Percentiles rank a stretch among this genome's conserved stretches.
These are phyloP conservation scores for Aspergillus campestris DNA, from an alignment of 495 filamentous ascomycete species.

Conservation along the genomic window DNA sequence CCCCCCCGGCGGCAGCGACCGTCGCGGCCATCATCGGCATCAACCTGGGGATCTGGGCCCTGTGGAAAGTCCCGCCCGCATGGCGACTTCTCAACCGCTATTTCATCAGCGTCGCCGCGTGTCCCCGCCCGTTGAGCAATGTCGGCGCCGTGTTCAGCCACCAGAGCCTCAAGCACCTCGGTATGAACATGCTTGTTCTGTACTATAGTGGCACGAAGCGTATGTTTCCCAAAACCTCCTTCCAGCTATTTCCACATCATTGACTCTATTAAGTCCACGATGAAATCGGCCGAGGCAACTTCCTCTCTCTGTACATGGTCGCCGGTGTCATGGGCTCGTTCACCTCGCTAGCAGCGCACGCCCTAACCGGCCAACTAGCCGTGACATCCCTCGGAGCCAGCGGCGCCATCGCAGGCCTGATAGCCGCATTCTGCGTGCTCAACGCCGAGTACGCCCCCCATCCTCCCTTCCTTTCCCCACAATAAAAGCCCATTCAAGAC, in stretches of 20 bases:
- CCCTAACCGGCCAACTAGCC: constrained; percentile 42
- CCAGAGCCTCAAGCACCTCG: constrained; percentile 55
- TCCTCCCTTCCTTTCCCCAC: neutral
- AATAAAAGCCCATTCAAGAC: neutral
- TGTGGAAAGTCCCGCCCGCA: constrained; percentile 60
- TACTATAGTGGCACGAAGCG: constrained; percentile 50
- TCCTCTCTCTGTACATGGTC: constrained; percentile 68
- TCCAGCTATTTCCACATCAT: neutral
- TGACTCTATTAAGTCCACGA: constrained; percentile 55
- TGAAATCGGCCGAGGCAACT: constrained; percentile 76
- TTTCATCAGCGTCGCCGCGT: constrained; percentile 63
- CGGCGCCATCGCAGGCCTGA: constrained; percentile 59
- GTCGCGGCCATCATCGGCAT: constrained; percentile 53
- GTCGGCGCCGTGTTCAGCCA: constrained; percentile 76
- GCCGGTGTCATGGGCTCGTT: constrained; percentile 60
- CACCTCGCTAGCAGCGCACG: constrained; percentile 48
- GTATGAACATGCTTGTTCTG: constrained; percentile 59
- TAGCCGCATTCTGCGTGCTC: constrained; percentile 61
- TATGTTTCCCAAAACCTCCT: constrained; percentile 21
- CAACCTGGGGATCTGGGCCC: constrained; percentile 53
- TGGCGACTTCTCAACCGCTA: constrained; percentile 73
- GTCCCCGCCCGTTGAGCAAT: constrained; percentile 55
- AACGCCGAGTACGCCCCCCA: constrained; percentile 38
- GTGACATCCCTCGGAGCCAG: constrained; percentile 63
- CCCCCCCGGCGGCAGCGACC: constrained; percentile 75